Percentiles rank a stretch among this genome's conserved stretches.
These are phyloP conservation scores for Phialemoniopsis sp. DNA, from an alignment of 2,329 filamentous ascomycete genomes.

Conservation along the genomic window DNA sequence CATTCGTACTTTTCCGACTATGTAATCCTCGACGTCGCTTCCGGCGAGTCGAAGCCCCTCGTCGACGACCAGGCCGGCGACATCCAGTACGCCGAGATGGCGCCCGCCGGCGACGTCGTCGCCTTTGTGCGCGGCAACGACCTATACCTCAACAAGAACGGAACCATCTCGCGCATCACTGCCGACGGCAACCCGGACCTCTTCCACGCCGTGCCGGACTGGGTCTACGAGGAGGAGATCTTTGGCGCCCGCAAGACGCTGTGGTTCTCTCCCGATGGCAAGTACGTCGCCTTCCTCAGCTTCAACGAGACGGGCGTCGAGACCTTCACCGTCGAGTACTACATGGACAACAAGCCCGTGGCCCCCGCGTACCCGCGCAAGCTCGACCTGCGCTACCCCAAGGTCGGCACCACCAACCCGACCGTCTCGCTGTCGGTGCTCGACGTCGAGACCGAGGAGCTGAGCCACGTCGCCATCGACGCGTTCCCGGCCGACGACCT, in stretches of 20 bases:
- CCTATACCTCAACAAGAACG: slow-evolving; percentile 54
- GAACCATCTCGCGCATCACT: slow-evolving; percentile 53
- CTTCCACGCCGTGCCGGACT: slow-evolving; percentile 63
- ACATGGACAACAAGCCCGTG: slow-evolving; percentile 52
- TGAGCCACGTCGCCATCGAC: slow-evolving; percentile 43
- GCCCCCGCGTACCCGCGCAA: slow-evolving; percentile 60
- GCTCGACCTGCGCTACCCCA: slow-evolving; percentile 62
- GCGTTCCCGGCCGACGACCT: slow-evolving; percentile 57
- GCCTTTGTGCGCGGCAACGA: slow-evolving; percentile 67
- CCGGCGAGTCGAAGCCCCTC: slow-evolving; percentile 48
- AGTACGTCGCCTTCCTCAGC: slow-evolving; percentile 49
- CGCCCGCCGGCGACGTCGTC: slow-evolving; percentile 52
- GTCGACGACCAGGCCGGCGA: slow-evolving; percentile 57
- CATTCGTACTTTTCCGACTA: slow-evolving; percentile 67
- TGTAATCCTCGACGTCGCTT: slow-evolving; percentile 57
- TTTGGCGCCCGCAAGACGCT: slow-evolving; percentile 44
- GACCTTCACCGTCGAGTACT: slow-evolving; percentile 64
- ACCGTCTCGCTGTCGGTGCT: slow-evolving; percentile 58
- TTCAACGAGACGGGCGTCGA: slow-evolving; percentile 64
- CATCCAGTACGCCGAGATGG: slow-evolving; percentile 63
- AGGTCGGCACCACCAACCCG: slow-evolving; percentile 65
- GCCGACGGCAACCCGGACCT: slow-evolving; percentile 54
- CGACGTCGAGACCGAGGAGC: slow-evolving; percentile 40
- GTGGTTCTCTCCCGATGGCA: slow-evolving; percentile 54
- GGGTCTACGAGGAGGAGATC: slow-evolving; percentile 60